Evolutionary conservation across 2,329 filamentous ascomycete genomes (phyloP), one percentile per base, ranked within the genome.

Genomic region (Colletotrichum nymphaeae): DNA sequence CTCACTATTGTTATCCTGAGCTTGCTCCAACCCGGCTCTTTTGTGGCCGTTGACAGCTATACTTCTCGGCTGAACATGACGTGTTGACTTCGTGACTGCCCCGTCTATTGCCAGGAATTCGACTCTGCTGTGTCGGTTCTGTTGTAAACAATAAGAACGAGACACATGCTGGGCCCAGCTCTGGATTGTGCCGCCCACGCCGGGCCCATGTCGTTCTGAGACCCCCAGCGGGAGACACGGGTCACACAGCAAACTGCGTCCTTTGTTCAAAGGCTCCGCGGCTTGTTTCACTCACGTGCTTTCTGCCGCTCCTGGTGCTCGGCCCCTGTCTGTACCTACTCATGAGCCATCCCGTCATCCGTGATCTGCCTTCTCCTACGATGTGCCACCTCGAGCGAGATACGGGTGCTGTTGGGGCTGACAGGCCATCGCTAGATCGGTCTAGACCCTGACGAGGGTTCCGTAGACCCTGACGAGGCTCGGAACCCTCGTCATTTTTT

Each of bases 221-320:
- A 28, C 35, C 32, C 32, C n/a, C 12, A 49, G 42, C 26, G 14
- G 6, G 2, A 60, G 30, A 24, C 32, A 60, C 57, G 55, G 55
- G 22, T 26, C 55, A 42, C 16, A 62, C 58, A n/a, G 57, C 30
- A 59, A 19, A 11, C 6, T 46, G 24, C 14, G 35, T n/a, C 37
- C 16, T 62, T 19, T 46, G 16, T 62, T n/a, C 11, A n/a, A 19
- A 49, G 16, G 19, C 24, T 24, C 37, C 37, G 9, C 12, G 37
- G 22, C 32, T 37, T n/a, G 22, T 37, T 16, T 30, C 63, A 28
- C 49, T 65, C 49, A 65, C 52, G 63, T 65, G 63, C 63, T 42
- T 28, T 28, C 55, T 55, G 52, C 52, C 22, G 42, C 52, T 14
- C 4, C 5, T 28, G 12, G 52, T 26, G 4, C 52, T 63, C 28